These are phyloP conservation scores for Pyricularia sp. DNA, from an alignment of 2,329 filamentous ascomycete species.

Conservation along the genomic window DNA sequence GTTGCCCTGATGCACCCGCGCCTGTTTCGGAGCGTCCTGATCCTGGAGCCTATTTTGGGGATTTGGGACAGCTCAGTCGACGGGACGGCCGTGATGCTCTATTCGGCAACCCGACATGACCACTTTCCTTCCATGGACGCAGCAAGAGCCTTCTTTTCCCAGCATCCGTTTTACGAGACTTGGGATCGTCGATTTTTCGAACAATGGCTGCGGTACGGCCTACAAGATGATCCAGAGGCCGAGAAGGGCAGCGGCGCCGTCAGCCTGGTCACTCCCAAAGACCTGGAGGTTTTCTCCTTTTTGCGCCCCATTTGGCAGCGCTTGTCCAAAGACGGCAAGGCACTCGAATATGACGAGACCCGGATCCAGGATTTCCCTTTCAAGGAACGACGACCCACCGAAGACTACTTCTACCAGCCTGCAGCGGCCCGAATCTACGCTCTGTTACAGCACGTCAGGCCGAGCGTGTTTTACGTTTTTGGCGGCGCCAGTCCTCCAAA, in stretches of 20 bases:
- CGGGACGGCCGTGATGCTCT: conserved; percentile 34
- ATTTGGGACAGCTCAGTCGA: conserved; percentile 51
- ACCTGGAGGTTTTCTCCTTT: conserved; percentile 81
- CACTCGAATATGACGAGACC: conserved; percentile 27
- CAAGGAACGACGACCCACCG: conserved; percentile 21
- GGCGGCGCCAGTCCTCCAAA: conserved; percentile 52
- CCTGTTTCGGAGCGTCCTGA: conserved; percentile 62
- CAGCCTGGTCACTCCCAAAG: conserved; percentile 72
- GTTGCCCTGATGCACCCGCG: conserved; percentile 71
- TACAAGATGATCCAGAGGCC: conserved; percentile 61
- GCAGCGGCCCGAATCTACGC: conserved; percentile 49
- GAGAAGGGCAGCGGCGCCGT: conserved; percentile 38
- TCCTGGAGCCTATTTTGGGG: conserved; percentile 78
- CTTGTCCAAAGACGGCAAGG: conserved; percentile 22
- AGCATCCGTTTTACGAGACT: conserved; percentile 64
- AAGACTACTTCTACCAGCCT: conserved; percentile 54
- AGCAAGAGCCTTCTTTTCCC: conserved; percentile 57
- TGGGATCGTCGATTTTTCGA: conserved; percentile 81
- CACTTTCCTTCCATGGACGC: conserved; percentile 67
- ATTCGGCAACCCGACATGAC: conserved; percentile 67
- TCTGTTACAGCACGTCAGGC: conserved; percentile 50
- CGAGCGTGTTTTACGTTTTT: conserved; percentile 61
- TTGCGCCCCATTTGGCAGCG: conserved; percentile 49
- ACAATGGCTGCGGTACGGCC: conserved; percentile 60
- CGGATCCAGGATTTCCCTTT: conserved; percentile 36